Percentiles rank a stretch among this genome's conserved stretches.
These are phyloP conservation scores for Komagataella populi DNA, from an alignment of 805 yeast species.

Conservation along the genomic window DNA sequence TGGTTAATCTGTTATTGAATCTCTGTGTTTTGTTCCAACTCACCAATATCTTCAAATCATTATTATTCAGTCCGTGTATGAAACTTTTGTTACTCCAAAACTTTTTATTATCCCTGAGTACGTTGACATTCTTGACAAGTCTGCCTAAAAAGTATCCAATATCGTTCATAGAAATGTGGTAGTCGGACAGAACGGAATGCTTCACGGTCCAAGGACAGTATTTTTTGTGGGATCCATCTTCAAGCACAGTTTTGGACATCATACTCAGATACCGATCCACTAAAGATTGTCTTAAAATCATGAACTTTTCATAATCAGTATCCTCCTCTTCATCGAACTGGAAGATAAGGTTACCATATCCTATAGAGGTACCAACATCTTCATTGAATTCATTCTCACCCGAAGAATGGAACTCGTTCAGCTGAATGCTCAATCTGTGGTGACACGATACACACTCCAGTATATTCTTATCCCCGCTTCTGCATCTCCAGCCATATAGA, in stretches of 20 bases:
- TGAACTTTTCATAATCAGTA: constrained; percentile 5
- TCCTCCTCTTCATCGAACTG: constrained; percentile 11
- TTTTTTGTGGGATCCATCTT: constrained; percentile 13
- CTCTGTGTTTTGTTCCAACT: constrained; percentile 6
- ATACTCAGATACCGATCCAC: constrained; percentile 11
- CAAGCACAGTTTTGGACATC: constrained; percentile 14
- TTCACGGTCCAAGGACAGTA: constrained; percentile 5
- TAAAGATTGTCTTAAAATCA: constrained; percentile 9
- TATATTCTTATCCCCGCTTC: constrained; percentile 16
- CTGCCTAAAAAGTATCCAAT: constrained; percentile 10
- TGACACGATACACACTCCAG: constrained; percentile 20
- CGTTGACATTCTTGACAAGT: constrained; percentile 8
- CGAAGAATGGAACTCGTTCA: constrained; percentile 9
- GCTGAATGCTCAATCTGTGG: constrained; percentile 13
- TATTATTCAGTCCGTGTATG: constrained; percentile 1
- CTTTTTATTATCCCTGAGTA: constrained; percentile 4
- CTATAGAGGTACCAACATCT: constrained; percentile 2
- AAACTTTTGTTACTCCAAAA: constrained; percentile 3
- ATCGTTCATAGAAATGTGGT: constrained; percentile 13
- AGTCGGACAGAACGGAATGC: constrained; percentile 10
- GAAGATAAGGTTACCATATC: constrained; percentile 4
- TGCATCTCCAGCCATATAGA: constrained; percentile 39
- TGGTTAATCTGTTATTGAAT: constrained; percentile 4
- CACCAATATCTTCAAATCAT: neutral
- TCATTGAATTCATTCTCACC: neutral